A percentile compares a stretch with the other conserved stretches of the same genome.
Evolutionary conservation across 768 basidiomycete species (phyloP).

Genomic region (Butyriboletus loyo): DNA sequence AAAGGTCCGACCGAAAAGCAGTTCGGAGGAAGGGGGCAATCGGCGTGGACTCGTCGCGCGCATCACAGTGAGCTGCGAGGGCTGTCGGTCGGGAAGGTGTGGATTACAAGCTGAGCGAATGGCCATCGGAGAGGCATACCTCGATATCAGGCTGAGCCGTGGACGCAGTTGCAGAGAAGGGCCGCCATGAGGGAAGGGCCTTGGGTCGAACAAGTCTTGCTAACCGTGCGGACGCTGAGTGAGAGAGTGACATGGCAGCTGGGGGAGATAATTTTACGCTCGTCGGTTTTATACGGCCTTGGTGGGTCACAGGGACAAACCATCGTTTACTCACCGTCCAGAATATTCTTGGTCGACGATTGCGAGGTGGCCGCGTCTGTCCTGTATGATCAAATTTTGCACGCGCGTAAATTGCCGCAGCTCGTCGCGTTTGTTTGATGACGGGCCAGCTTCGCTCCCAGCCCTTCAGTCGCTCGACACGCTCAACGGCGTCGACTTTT

Average conservation of each 20-base stretch:
- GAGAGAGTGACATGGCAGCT: slow-evolving; percentile 21
- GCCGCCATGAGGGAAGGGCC: slow-evolving; percentile 6
- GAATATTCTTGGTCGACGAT: neutral
- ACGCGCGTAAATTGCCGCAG: neutral
- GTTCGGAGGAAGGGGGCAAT: slow-evolving; percentile 59
- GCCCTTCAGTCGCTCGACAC: slow-evolving; percentile 13
- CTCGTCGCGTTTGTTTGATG: neutral
- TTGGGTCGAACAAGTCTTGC: slow-evolving; percentile 4
- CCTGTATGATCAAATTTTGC: neutral
- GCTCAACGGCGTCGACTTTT: slow-evolving; percentile 22
- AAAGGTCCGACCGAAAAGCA: slow-evolving; percentile 86
- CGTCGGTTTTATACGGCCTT: slow-evolving; percentile 24
- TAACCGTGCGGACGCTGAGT: slow-evolving; percentile 9
- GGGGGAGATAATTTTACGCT: neutral
- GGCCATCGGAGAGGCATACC: slow-evolving; percentile 28
- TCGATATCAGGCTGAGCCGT: slow-evolving; percentile 50
- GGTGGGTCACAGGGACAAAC: neutral
- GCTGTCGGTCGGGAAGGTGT: slow-evolving; percentile 34
- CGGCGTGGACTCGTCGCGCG: slow-evolving; percentile 52
- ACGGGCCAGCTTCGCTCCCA: neutral
- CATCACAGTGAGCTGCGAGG: slow-evolving; percentile 48
- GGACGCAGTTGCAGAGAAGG: slow-evolving; percentile 12
- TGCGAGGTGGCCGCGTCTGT: neutral
- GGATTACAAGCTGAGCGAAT: neutral
- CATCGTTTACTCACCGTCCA: neutral